Conservation (phyloP, 129 eudicot species). For the Flaveria robusta region DNA sequence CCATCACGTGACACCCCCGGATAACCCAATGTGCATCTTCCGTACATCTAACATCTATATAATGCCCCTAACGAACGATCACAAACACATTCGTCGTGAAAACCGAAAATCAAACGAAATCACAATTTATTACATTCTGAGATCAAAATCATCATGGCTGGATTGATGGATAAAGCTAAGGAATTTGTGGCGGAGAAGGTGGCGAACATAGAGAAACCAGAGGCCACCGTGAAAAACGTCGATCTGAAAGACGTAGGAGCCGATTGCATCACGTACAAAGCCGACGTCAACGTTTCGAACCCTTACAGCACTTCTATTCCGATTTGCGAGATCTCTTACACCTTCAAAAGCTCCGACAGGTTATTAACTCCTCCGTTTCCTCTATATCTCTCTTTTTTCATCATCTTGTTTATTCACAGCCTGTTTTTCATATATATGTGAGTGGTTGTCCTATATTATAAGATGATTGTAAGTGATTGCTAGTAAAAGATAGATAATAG, state of each 20-base stretch:
- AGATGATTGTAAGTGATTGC: too few species aligned
- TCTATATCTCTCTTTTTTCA: too few species aligned
- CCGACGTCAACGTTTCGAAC: constrained; percentile 61
- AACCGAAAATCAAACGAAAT: background rate
- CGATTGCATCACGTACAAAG: constrained; percentile 59
- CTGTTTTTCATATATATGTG: too few species aligned
- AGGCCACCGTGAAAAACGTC: constrained; percentile 61
- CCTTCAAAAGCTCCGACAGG: constrained; percentile 76
- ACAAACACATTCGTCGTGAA: background rate
- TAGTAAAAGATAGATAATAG: too few species aligned
- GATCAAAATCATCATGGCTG: constrained; percentile 36
- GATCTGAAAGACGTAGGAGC: constrained; percentile 61
- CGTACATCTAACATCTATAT: background rate
- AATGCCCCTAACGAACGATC: background rate
- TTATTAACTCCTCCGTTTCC: background rate
- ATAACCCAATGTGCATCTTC: background rate
- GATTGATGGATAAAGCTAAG: constrained; percentile 67
- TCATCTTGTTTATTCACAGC: too few species aligned
- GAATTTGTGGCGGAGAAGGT: constrained; percentile 70
- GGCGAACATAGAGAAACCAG: constrained; percentile 66
- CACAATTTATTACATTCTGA: background rate
- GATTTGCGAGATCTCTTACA: constrained; percentile 65
- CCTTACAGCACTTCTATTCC: constrained; percentile 70
- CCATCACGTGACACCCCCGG: constrained; percentile 29
- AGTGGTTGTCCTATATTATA: too few species aligned